Base-by-base conservation (phyloP, 805 yeast genomes). In the Yarrowia yakushimensis region DNA sequence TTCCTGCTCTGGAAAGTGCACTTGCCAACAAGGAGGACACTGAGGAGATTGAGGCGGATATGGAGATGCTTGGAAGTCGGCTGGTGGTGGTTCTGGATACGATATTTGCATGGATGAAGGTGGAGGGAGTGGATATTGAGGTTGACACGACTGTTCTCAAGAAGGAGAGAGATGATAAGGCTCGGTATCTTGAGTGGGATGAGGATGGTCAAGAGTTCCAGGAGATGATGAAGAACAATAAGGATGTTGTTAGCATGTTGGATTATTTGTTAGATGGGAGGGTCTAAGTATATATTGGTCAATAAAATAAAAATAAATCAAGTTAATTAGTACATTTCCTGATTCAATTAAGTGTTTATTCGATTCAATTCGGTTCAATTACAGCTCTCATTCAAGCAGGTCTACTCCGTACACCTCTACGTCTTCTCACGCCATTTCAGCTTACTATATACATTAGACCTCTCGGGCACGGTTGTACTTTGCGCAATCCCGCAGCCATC, bases 401-500 rank as follows among this genome's bases (percentile, higher is more conserved):
- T n/a, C n/a, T n/a, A n/a, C 13, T 3, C 42, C 12, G 8, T 36
- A 18, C 41, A 22, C 25, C 25, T 12, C 42, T 13, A 3, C 27
- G 7, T 7, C 5, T 36, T n/a, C 17, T 20, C 42, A 37, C 39
- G 8, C 25, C 34, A 30, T 30, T 11, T 13, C 17, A 31, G 34
- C 15, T 34, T 28, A n/a, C 48, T 55, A 55, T 55, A 55, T 55
- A 55, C 61, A 55, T 55, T 55, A 55, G 30, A 55, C 61, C 48
- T 55, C 13, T 28, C 61, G 48, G 20, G 27, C 48, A 11, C 92
- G 84, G 72, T 86, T 84, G 78, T 87, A 94, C 36, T 96, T 91
- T 70, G 90, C 87, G 71, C 97, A 89, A 74, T 94, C 98, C 70
- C 98, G 84, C 70, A 94, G 80, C 99, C 99, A 94, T 74, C 89